Evolutionary conservation across 371 early-diverging fungal genomes (phyloP), one percentile per base, ranked within the genome.

Genomic region (Furculomyces boomerangus): DNA sequence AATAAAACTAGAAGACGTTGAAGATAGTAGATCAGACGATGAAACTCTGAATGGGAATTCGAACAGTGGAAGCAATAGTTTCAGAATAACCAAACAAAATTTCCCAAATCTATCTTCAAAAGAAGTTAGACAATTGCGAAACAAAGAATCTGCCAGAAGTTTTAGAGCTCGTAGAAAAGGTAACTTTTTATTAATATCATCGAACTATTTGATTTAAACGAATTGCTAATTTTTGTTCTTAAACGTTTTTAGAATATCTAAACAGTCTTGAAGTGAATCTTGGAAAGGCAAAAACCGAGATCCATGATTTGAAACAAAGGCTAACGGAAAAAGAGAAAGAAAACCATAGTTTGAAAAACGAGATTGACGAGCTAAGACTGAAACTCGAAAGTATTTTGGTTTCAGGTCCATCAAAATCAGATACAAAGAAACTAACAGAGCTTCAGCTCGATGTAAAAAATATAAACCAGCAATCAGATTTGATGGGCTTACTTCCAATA

Each of bases 131-230:
- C 88, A 88, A 62, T 64, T 89, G 45, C 75, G 90, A 22, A 90
- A 90, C 70, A 89, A 89, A 60, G 79, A 89, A 31, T 86, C 87
- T 8, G 91, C 91, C 3, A 71, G 91, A 55, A 86, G 86, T 64
- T 90, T 90, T 61, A 74, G 91, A 47, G 80, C 81, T 30, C 76
- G 90, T 43, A 74, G 88, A 66, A 90, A 90, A 72, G 87, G 45
- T 45, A 45, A 45, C 10, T 10, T 50, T 24, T 51, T 50, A 57
- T 27, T 30, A 29, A 10, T 29, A 14, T 22, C 29, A 47, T 30
- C 3, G 26, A 51, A 14, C 14, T 13, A 30, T 2, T 50, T 41
- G 28, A 56, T 55, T 10, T 29, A 43, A 35, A 31, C 13, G 18
- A 10, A 49, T 50, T 53, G 28, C 48, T 31, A 28, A 25, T 29